Evolutionary conservation across 2,329 filamentous ascomycete species (phyloP).

Genomic region (Chaetothyriales sp.): DNA sequence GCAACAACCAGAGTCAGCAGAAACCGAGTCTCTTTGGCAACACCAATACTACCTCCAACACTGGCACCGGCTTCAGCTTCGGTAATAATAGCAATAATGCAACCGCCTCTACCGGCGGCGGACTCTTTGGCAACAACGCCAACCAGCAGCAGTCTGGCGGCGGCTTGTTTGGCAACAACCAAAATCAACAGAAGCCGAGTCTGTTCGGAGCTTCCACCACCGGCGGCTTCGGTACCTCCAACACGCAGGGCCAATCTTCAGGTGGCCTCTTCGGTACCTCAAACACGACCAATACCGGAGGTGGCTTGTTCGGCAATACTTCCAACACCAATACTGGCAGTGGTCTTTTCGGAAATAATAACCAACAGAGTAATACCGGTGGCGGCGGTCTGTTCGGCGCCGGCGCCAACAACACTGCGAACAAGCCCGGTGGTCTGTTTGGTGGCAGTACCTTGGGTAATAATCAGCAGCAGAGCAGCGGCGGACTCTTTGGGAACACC

Average conservation of each 20-base stretch:
- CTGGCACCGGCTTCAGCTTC: constrained; percentile 25
- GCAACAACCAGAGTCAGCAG: constrained; percentile 28
- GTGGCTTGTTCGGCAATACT: constrained; percentile 29
- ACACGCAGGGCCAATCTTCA: constrained; percentile 30
- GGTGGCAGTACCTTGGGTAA: constrained; percentile 14
- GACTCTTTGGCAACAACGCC: constrained; percentile 22
- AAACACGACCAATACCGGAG: constrained; percentile 19
- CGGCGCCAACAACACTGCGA: constrained; percentile 38
- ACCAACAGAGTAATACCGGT: constrained; percentile 11
- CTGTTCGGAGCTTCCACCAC: constrained; percentile 22
- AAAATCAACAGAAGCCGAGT: constrained; percentile 10
- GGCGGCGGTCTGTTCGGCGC: constrained; percentile 30
- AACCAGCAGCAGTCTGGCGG: constrained; percentile 20
- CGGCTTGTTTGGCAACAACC: constrained; percentile 17
- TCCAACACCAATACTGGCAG: constrained; percentile 35
- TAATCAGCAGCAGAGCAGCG: constrained; percentile 14
- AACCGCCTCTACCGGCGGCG: constrained; percentile 19
- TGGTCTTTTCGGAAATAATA: constrained; percentile 33
- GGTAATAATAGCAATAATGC: constrained; percentile 31
- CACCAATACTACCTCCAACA: constrained; percentile 19
- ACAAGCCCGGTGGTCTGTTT: constrained; percentile 35
- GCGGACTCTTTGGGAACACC: constrained; percentile 29
- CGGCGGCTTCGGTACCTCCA: constrained; percentile 27
- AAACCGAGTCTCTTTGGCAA: constrained; percentile 14
- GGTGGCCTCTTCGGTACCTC: constrained; percentile 34